Evolutionary conservation across 2,329 filamentous ascomycete species (phyloP).

Genomic region (Penicillium paneum): DNA sequence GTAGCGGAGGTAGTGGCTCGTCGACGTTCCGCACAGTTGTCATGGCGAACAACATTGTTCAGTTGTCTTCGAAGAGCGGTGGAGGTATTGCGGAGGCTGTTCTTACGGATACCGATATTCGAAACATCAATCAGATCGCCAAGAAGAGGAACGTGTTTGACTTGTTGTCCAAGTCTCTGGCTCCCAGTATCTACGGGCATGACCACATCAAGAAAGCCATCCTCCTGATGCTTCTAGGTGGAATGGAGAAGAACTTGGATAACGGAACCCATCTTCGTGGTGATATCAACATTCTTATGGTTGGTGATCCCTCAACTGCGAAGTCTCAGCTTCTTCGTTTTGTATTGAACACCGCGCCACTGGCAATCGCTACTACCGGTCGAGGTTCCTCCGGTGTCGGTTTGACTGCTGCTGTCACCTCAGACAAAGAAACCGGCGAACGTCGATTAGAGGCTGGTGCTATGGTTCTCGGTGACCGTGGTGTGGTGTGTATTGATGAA

Average conservation of each 20-base stretch:
- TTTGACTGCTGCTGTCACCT: constrained; percentile 93
- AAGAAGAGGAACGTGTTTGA: constrained; percentile 95
- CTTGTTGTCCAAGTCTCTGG: constrained; percentile 86
- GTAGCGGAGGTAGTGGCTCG: constrained; percentile 85
- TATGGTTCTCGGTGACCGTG: constrained; percentile 96
- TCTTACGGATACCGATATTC: constrained; percentile 94
- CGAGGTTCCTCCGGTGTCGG: constrained; percentile 95
- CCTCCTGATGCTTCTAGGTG: constrained; percentile 87
- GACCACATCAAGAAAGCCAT: constrained; percentile 98
- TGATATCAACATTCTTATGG: constrained; percentile 99
- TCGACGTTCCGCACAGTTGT: constrained; percentile 93
- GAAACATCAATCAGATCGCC: constrained; percentile 96
- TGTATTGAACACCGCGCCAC: constrained; percentile 90
- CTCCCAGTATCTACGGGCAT: constrained; percentile 94
- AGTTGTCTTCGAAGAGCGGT: constrained; percentile 92
- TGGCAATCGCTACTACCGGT: constrained; percentile 95
- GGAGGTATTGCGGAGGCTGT: constrained; percentile 87
- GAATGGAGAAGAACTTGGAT: constrained; percentile 97
- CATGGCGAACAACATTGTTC: constrained; percentile 89
- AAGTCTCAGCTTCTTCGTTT: constrained; percentile 98
- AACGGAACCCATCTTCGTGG: constrained; percentile 97
- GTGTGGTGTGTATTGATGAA: constrained; percentile 97
- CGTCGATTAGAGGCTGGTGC: constrained; percentile 92
- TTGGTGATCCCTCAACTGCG: constrained; percentile 95
- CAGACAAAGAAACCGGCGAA: constrained; percentile 96